Evolutionary conservation across 2,329 filamentous ascomycete genomes (phyloP).

Genomic region (Trichoderma guizhouense): DNA sequence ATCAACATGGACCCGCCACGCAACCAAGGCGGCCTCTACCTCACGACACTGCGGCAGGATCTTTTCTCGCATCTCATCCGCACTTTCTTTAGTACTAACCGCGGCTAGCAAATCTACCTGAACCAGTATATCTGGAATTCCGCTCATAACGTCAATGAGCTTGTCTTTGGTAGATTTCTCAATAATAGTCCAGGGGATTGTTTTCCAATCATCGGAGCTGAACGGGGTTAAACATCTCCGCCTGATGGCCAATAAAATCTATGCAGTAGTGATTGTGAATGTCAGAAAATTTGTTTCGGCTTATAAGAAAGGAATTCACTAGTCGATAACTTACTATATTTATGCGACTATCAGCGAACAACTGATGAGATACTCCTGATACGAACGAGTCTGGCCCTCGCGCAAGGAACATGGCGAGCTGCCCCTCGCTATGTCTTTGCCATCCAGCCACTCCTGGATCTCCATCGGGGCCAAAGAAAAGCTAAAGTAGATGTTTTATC

Average conservation of each 20-base stretch:
- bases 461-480: neutral
- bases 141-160: neutral
- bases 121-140: neutral
- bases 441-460: neutral
- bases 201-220: conserved; percentile 2
- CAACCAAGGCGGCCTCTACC: neutral
- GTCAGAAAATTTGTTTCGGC: neutral
- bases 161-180: conserved; percentile 8
- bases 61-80: neutral
- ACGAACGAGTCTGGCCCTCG: neutral
- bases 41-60: neutral
- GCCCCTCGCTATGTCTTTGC: conserved; percentile 13
- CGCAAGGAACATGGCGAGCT: conserved; percentile 8
- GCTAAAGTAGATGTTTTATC: neutral
- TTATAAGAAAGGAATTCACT: too few species aligned
- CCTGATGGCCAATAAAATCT: neutral
- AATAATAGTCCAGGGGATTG: neutral
- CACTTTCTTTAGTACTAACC: neutral
- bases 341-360: conserved; percentile 10
- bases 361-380: neutral
- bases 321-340: neutral
- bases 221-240: neutral
- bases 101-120: neutral
- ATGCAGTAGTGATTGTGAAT: neutral
- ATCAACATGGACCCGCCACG: neutral